Evolutionary conservation across 768 basidiomycete genomes (phyloP).

Genomic region (Boletellus ananas): DNA sequence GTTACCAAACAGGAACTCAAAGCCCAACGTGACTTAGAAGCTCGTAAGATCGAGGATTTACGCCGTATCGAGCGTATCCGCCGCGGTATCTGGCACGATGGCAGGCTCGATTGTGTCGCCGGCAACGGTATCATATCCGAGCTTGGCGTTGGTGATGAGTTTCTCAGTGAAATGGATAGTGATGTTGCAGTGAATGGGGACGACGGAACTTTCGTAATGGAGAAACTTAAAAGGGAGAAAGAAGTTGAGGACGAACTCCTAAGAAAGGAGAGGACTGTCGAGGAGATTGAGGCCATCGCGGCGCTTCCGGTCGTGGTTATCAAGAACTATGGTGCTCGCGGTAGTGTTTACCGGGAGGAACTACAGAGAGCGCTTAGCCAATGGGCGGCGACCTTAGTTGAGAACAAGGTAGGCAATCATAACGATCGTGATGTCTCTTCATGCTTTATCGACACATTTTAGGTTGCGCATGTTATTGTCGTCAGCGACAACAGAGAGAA

Average conservation of each 20-base stretch:
- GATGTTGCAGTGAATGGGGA: slow-evolving; percentile 14
- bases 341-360: slow-evolving; percentile 59
- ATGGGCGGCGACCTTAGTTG: slow-evolving; percentile 81
- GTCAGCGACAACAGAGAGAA: slow-evolving; percentile 89
- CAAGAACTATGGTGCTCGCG: slow-evolving; percentile 66
- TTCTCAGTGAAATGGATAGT: slow-evolving; percentile 37
- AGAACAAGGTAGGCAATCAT: slow-evolving; percentile 58
- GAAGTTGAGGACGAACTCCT: slow-evolving; percentile 31
- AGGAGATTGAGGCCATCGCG: slow-evolving; percentile 50
- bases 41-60: slow-evolving; percentile 36
- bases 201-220: slow-evolving; percentile 8
- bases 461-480: slow-evolving; percentile 91
- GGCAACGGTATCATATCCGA: slow-evolving; percentile 87
- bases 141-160: slow-evolving; percentile 79
- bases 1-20: slow-evolving; percentile 40
- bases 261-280: slow-evolving; percentile 31
- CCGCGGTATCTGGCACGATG: slow-evolving; percentile 80
- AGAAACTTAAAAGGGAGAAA: slow-evolving; percentile 25
- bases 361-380: slow-evolving; percentile 70
- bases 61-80: slow-evolving; percentile 46
- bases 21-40: slow-evolving; percentile 35
- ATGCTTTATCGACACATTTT: background rate
- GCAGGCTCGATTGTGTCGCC: slow-evolving; percentile 76
- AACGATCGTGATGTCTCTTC: background rate
- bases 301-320: slow-evolving; percentile 85